phyloP scores from a whole-genome alignment of 192 early-diverging fungal species.

The Neocallimastix lanati region DNA sequence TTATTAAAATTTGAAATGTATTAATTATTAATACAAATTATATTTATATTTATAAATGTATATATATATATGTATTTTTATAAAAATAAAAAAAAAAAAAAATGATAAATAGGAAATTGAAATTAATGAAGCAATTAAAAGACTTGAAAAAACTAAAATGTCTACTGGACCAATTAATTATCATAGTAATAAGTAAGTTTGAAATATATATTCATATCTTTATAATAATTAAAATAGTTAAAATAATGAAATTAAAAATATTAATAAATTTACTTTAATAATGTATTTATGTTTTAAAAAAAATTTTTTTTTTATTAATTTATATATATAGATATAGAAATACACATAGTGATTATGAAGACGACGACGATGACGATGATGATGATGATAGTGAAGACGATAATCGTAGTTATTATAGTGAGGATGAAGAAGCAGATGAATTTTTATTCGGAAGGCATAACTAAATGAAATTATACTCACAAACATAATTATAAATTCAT shows the following conservation, averaged over 20 bases:
- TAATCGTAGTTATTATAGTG: not conserved
- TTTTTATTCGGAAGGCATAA: not conserved
- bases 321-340: not conserved
- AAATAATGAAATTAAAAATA: not conserved
- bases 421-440: not conserved
- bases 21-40: too few species aligned
- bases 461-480: too few species aligned
- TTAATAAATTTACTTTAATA: not conserved
- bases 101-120: not conserved
- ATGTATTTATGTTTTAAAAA: too few species aligned
- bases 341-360: not conserved
- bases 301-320: too few species aligned
- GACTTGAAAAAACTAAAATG: not conserved
- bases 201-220: too few species aligned
- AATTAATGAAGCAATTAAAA: not conserved
- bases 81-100: too few species aligned
- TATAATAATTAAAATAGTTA: too few species aligned
- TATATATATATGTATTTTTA: too few species aligned
- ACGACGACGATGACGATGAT: not conserved
- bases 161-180: not conserved
- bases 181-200: not conserved
- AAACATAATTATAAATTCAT: too few species aligned
- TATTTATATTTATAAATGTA: too few species aligned
- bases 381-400: not conserved
- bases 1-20: too few species aligned